A percentile compares a stretch with the other conserved stretches of the same genome.
These are phyloP conservation scores for Metschnikowia amazonensis DNA, from an alignment of 805 yeast species.

Conservation along the genomic window DNA sequence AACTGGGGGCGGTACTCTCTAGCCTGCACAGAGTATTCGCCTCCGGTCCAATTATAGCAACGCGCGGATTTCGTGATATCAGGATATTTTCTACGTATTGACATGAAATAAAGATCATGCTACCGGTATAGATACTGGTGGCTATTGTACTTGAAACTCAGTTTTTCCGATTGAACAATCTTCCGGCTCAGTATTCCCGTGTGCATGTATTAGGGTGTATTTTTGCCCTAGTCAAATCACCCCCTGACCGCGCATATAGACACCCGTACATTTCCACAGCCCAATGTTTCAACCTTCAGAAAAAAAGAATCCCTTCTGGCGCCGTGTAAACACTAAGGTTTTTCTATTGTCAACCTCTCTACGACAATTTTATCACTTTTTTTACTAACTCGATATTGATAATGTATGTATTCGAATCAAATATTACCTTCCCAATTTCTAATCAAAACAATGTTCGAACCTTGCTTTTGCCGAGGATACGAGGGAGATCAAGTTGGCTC, in stretches of 20 bases:
- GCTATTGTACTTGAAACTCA: neutral
- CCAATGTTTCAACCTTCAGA: constrained; percentile 13
- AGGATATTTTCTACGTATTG: neutral
- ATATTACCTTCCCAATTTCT: too few species aligned
- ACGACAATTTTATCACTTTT: constrained; percentile 3
- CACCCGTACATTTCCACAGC: constrained; percentile 20
- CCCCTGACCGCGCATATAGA: constrained; percentile 10
- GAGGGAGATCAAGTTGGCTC: neutral
- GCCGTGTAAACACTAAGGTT: constrained; percentile 8
- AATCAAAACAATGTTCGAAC: neutral
- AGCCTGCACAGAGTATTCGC: neutral
- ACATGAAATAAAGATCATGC: neutral
- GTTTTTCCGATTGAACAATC: neutral
- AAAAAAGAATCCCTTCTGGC: constrained; percentile 9
- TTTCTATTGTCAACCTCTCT: constrained; percentile 2
- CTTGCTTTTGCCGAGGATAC: neutral
- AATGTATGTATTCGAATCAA: constrained; percentile 2
- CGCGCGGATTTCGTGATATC: neutral
- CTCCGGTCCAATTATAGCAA: constrained; percentile 1
- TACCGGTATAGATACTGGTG: neutral
- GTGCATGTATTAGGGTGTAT: neutral
- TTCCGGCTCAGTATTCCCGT: neutral
- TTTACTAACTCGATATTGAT: constrained; percentile 1
- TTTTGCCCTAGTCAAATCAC: constrained; percentile 5
- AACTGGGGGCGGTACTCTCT: neutral